A percentile compares a stretch with the other conserved stretches of the same genome.
phyloP scores from a whole-genome alignment of 2,329 filamentous ascomycete species.

The Colletotrichum theobromicola region DNA sequence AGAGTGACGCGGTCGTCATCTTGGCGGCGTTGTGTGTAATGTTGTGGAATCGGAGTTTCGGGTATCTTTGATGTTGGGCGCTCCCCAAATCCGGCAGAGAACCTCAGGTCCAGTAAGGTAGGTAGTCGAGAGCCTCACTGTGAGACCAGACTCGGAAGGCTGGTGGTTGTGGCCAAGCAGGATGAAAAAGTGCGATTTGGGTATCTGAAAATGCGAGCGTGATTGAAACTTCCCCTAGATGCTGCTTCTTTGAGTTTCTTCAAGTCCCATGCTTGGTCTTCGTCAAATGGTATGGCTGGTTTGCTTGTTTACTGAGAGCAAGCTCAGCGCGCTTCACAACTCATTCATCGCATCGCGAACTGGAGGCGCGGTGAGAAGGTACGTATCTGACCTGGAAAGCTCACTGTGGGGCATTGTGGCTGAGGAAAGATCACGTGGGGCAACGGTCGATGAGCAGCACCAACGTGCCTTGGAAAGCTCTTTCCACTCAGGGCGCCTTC shows the following conservation, averaged over 20 bases:
- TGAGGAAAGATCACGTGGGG: background rate
- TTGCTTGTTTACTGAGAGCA: background rate
- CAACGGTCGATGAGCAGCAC: background rate
- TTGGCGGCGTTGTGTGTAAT: background rate
- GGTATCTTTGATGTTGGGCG: background rate
- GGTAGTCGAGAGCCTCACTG: background rate
- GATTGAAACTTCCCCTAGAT: background rate
- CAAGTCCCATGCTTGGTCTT: slow-evolving; percentile 1
- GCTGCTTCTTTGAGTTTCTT: background rate
- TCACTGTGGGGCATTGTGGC: background rate
- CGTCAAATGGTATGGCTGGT: background rate
- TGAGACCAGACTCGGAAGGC: background rate
- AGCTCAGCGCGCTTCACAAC: background rate
- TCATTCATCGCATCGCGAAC: slow-evolving; percentile 1
- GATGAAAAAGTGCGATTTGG: background rate
- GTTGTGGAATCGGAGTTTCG: background rate
- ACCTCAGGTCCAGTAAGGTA: background rate
- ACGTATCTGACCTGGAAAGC: background rate
- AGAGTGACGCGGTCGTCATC: slow-evolving; percentile 20
- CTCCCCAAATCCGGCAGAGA: background rate
- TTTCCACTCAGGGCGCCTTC: background rate
- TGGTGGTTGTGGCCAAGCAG: background rate
- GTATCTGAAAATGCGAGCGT: background rate
- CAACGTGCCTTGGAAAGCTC: background rate
- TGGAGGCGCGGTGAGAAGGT: slow-evolving; percentile 1